Percentiles rank a stretch among this genome's conserved stretches.
Evolutionary conservation across 1,284 basidiomycete species (phyloP).

Genomic region (Heterobasidion irregulare): DNA sequence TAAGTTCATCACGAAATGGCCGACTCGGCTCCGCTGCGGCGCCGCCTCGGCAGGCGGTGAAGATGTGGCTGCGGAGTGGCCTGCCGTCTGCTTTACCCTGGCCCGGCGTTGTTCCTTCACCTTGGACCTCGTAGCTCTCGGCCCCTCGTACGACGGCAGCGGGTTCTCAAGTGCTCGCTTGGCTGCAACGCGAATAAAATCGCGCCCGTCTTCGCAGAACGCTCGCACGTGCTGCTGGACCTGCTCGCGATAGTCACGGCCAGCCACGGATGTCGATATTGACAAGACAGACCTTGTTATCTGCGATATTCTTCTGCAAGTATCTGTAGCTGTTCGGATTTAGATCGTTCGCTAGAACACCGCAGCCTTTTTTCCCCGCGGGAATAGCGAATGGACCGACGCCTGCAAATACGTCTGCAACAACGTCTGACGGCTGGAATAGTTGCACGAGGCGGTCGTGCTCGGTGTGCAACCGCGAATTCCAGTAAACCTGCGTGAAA

Average conservation of each 20-base stretch:
- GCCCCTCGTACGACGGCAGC: slow-evolving; percentile 41
- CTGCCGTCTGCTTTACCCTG: slow-evolving; percentile 1
- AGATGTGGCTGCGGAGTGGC: background rate
- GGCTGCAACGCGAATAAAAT: slow-evolving; percentile 66
- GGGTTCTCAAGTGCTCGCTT: slow-evolving; percentile 50
- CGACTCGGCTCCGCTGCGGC: slow-evolving; percentile 45
- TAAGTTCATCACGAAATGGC: slow-evolving; percentile 96
- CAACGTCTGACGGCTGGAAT: slow-evolving; percentile 66
- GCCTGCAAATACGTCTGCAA: slow-evolving; percentile 95
- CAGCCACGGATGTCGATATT: background rate
- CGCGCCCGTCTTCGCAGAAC: slow-evolving; percentile 77
- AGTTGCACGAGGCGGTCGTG: slow-evolving; percentile 76
- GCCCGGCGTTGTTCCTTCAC: slow-evolving; percentile 3
- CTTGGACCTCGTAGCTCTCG: slow-evolving; percentile 8
- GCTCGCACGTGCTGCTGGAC: slow-evolving; percentile 61
- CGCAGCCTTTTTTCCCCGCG: slow-evolving; percentile 84
- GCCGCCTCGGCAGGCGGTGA: slow-evolving; percentile 2
- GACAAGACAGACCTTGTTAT: slow-evolving; percentile 59
- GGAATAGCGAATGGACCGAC: slow-evolving; percentile 97
- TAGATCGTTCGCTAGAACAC: slow-evolving; percentile 88
- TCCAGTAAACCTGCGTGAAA: slow-evolving; percentile 97
- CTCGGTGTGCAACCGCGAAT: slow-evolving; percentile 89
- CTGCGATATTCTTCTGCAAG: slow-evolving; percentile 62
- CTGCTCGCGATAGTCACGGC: slow-evolving; percentile 27
- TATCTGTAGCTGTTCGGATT: slow-evolving; percentile 86